Conservation (phyloP, 116 monocot species). For the Papilionanthe hybrid region DNA sequence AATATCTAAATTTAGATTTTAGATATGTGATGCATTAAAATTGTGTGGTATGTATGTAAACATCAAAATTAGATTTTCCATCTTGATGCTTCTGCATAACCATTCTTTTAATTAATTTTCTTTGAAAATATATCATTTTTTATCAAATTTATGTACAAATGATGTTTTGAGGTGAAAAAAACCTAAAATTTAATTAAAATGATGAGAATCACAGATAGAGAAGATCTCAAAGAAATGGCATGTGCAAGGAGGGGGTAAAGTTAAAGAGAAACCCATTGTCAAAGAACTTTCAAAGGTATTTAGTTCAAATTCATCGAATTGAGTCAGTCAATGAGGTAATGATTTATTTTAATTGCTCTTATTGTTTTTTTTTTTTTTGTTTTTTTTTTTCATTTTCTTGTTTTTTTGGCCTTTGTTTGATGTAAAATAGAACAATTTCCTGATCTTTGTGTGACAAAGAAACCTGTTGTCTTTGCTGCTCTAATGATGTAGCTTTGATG, state of each 20-base stretch:
- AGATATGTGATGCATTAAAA: no score
- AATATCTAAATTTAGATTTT: no score
- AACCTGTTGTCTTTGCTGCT: no score
- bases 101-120: background rate
- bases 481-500: no score
- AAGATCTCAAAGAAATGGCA: slow-evolving; percentile 53
- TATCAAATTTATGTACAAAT: background rate
- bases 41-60: no score
- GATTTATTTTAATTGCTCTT: background rate
- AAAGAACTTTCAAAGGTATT: slow-evolving; percentile 60
- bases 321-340: background rate
- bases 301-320: background rate
- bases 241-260: slow-evolving; percentile 25
- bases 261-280: slow-evolving; percentile 41
- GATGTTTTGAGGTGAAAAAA: background rate
- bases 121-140: background rate
- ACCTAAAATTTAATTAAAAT: background rate
- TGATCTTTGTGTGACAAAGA: no score
- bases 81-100: background rate
- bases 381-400: no score
- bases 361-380: no score
- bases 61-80: background rate
- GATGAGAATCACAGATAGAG: slow-evolving; percentile 42
- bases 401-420: background rate
- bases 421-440: background rate